These are phyloP conservation scores for Aspergillus wentii DNA, from an alignment of 495 filamentous ascomycete genomes.

Conservation along the genomic window DNA sequence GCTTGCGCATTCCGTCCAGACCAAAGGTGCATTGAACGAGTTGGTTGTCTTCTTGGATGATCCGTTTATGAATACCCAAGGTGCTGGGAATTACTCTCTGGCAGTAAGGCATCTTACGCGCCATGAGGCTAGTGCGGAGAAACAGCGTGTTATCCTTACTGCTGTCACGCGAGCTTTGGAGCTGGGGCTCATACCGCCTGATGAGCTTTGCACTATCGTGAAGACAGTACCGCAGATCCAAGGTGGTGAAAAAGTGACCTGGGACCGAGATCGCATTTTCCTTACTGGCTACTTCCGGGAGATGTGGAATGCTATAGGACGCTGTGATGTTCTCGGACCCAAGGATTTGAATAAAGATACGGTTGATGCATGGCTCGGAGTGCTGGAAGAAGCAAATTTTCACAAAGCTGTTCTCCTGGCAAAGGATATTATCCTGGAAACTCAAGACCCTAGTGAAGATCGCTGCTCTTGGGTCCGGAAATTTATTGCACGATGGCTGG, in stretches of 20 bases:
- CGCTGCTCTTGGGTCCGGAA: slow-evolving; percentile 18
- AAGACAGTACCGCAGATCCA: slow-evolving; percentile 16
- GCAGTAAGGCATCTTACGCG: slow-evolving; percentile 18
- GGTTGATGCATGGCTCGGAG: slow-evolving; percentile 28
- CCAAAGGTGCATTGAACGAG: slow-evolving; percentile 12
- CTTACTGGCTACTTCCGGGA: slow-evolving; percentile 19
- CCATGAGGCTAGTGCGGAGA: slow-evolving; percentile 7
- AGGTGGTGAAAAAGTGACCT: too few species aligned
- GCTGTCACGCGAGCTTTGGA: slow-evolving; percentile 30
- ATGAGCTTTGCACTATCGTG: slow-evolving; percentile 32
- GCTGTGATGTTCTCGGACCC: slow-evolving; percentile 31
- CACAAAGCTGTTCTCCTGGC: slow-evolving; percentile 20
- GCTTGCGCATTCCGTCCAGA: slow-evolving; percentile 11
- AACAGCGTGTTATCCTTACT: slow-evolving; percentile 16
- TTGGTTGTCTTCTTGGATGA: slow-evolving; percentile 41
- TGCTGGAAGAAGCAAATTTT: slow-evolving; percentile 13
- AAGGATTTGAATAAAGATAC: slow-evolving; percentile 23
- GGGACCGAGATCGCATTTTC: slow-evolving; percentile 3
- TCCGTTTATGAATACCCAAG: slow-evolving; percentile 30
- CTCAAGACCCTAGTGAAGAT: slow-evolving; percentile 12
- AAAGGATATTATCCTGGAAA: slow-evolving; percentile 25
- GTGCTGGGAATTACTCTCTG: slow-evolving; percentile 34
- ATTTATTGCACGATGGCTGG: slow-evolving; percentile 26
- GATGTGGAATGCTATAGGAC: slow-evolving; percentile 39
- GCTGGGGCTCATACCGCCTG: slow-evolving; percentile 30